Conservation (phyloP, 345 rosid genomes). For the Populus deltoides region DNA sequence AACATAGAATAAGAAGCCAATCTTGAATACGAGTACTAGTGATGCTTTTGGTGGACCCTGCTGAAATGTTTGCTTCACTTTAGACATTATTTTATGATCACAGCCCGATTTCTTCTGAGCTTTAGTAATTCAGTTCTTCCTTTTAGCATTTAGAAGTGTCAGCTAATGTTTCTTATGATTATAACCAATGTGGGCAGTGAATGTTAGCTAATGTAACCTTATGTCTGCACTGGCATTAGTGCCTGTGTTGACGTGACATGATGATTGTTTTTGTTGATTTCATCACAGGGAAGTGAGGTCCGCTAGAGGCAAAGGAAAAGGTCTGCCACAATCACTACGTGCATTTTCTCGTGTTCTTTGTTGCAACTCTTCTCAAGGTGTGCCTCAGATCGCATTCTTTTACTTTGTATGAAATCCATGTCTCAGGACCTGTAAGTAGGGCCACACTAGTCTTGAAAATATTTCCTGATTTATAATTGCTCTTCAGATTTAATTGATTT, state of each 20-base stretch:
- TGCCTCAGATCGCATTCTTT: slow-evolving; percentile 11
- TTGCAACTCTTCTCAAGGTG: slow-evolving; percentile 58
- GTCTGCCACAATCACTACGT: slow-evolving; percentile 78
- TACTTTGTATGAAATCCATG: neutral
- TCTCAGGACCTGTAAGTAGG: neutral
- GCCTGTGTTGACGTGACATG: too few species aligned
- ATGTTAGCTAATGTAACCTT: too few species aligned
- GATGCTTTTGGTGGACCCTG: neutral
- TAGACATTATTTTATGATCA: too few species aligned
- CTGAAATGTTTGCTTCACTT: too few species aligned
- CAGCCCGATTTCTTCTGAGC: too few species aligned
- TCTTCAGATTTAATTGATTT: slow-evolving; percentile 53
- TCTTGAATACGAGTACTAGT: neutral
- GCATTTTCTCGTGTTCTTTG: slow-evolving; percentile 74
- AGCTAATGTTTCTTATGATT: too few species aligned
- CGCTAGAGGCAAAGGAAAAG: slow-evolving; percentile 66
- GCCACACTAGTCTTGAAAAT: neutral
- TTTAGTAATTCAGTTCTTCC: too few species aligned
- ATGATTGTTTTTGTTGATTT: slow-evolving; percentile 12
- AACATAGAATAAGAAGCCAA: neutral
- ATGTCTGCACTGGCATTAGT: neutral
- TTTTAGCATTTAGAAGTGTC: too few species aligned
- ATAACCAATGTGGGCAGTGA: too few species aligned
- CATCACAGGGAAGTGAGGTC: slow-evolving; percentile 69
- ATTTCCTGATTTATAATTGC: neutral